A percentile compares a stretch with the other conserved stretches of the same genome.
These are phyloP conservation scores for Annulohypoxylon stygium DNA, from an alignment of 495 filamentous ascomycete species.

Conservation along the genomic window DNA sequence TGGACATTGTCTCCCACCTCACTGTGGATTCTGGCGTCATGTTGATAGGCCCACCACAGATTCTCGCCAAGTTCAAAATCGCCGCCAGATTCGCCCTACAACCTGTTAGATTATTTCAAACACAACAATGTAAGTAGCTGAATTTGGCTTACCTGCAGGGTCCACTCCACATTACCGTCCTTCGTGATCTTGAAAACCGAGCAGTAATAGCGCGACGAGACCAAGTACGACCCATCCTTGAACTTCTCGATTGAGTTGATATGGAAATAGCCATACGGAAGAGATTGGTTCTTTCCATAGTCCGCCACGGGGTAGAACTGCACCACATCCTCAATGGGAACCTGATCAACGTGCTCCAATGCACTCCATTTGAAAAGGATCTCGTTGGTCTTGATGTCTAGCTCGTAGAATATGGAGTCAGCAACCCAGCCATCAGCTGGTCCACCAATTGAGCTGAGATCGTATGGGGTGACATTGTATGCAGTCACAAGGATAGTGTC, in stretches of 20 bases:
- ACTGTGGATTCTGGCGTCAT: conserved; percentile 33
- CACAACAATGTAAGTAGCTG: background rate
- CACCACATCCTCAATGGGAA: conserved; percentile 33
- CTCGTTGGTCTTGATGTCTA: conserved; percentile 36
- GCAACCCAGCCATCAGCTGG: conserved; percentile 44
- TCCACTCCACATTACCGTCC: conserved; percentile 37
- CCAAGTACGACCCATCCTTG: conserved; percentile 38
- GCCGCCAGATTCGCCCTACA: conserved; percentile 34
- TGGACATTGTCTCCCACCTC: conserved; percentile 14
- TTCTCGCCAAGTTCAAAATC: conserved; percentile 31
- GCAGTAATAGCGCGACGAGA: conserved; percentile 38
- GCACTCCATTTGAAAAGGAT: conserved; percentile 39
- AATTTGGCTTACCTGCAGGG: conserved; percentile 26
- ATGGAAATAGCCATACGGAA: conserved; percentile 41
- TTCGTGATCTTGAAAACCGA: conserved; percentile 36
- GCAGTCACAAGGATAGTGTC: conserved; percentile 61
- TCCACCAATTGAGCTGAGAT: conserved; percentile 55
- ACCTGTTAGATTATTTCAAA: background rate
- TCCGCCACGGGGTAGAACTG: conserved; percentile 33
- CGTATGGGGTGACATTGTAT: conserved; percentile 53
- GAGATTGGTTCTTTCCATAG: conserved; percentile 27
- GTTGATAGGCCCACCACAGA: conserved; percentile 39
- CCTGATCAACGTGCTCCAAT: conserved; percentile 29
- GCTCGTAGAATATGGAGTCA: conserved; percentile 40
- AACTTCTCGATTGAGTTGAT: conserved; percentile 43